Conservation (phyloP, 108 stramenopile genomes). For the Tribonema minus region DNA sequence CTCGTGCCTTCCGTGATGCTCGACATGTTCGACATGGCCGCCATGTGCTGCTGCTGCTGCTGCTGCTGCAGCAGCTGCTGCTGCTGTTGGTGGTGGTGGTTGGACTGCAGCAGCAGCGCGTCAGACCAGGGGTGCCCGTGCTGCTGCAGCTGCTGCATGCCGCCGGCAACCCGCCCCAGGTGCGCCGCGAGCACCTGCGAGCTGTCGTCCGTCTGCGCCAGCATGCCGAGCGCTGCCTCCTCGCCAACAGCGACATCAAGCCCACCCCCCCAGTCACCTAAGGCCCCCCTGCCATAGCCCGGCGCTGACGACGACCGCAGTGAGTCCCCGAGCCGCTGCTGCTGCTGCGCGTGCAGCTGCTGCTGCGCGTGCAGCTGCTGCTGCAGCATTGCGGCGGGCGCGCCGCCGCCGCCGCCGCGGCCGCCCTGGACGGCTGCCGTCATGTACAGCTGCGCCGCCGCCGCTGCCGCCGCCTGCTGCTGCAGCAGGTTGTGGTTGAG, state of each 20-base stretch:
- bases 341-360: too few relatives aligned
- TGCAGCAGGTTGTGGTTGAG: too few relatives aligned
- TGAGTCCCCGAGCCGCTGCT: neutral
- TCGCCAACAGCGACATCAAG: neutral
- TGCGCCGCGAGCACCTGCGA: too few relatives aligned
- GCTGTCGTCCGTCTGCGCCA: too few relatives aligned
- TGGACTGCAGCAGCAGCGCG: neutral
- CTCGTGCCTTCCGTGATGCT: too few relatives aligned
- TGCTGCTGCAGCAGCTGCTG: slow-evolving; percentile 15
- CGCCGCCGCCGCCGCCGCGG: too few relatives aligned
- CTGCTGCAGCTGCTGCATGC: neutral
- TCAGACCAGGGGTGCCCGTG: neutral
- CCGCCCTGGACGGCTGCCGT: too few relatives aligned
- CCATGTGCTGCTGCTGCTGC: neutral
- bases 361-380: slow-evolving; percentile 11
- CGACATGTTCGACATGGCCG: too few relatives aligned
- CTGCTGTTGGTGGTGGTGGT: neutral
- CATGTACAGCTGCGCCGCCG: too few relatives aligned
- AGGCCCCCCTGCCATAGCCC: neutral
- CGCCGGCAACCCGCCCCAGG: neutral
- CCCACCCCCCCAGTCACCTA: neutral
- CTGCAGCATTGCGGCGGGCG: slow-evolving; percentile 1
- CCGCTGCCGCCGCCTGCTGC: too few relatives aligned
- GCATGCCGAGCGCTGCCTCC: neutral
- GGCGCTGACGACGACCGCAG: neutral